Evolutionary conservation across 2,329 filamentous ascomycete genomes (phyloP), one percentile per base, ranked within the genome.

Genomic region (Anthostomella pinea): DNA sequence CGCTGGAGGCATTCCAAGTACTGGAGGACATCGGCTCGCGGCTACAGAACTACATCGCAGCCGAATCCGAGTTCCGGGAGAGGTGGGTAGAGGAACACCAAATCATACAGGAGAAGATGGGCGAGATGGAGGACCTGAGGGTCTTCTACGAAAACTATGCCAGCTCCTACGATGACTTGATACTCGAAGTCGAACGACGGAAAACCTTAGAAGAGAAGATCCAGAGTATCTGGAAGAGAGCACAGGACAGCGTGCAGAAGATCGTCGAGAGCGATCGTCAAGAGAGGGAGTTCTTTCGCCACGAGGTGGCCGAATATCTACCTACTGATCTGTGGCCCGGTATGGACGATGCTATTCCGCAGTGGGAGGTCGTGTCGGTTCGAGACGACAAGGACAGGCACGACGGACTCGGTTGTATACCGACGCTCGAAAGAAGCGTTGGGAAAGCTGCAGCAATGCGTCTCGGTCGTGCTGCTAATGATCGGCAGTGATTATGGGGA

Each of bases 71-170:
- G 41, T 90, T 86, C 55, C 68, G 71, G 22, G 66, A 70, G 15
- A 66, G 76, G 2, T 96, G 91, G 88, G 75, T 78, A 18, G 79
- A 83, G 41, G 87, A 95, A 48, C 81, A 83, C 46, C 74, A 78
- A 4, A 73, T 72, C 13, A 85, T 97, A 16, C 70, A 74, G 22
- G 70, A 66, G 11, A 85, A 81, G 50, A 77, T 95, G 25, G 68
- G 74, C 8, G 87, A 95, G 54, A 83, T 97, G 62, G 80, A 84
- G 33, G 78, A 79, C 15, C 77, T 96, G 52, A 75, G 81, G 8
- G 70, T 78, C n/a, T 87, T 96, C 52, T 97, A 96, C 62, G 85
- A 91, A 43, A 82, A 84, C 13, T 98, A 97, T 54, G 73, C 86
- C 14, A 76, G 80, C 34, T 87, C 89, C 0, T 97, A 98, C 56